Percentiles rank a stretch among this genome's conserved stretches.
Conservation (phyloP, 2,329 filamentous ascomycete genomes). For the Pyrenophora tritici-repentis region DNA sequence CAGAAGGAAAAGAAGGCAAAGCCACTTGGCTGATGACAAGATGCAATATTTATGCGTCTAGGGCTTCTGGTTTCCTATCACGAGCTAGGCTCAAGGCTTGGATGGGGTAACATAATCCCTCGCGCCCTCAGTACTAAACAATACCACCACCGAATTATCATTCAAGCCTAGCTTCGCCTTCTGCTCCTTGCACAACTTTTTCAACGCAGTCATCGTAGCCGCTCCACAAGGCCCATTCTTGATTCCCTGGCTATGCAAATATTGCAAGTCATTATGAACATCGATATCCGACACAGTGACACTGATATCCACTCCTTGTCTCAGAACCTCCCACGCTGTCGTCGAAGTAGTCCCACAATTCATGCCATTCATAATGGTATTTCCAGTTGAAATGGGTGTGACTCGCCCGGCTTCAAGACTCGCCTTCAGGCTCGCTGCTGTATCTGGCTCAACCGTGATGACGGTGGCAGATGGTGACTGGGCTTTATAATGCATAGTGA, state of each 20-base stretch:
- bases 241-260: conserved; percentile 57
- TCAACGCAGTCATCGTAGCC: conserved; percentile 62
- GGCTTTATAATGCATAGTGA: conserved; percentile 67
- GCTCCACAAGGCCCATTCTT: conserved; percentile 67
- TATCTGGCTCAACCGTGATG: conserved; percentile 72
- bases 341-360: conserved; percentile 72
- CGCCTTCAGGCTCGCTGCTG: conserved; percentile 61
- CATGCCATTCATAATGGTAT: conserved; percentile 76
- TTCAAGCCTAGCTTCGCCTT: conserved; percentile 46
- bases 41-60: neutral
- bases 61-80: neutral
- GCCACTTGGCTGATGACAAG: conserved; percentile 13
- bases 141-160: conserved; percentile 62
- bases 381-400: conserved; percentile 58
- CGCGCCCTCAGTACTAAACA: conserved; percentile 70
- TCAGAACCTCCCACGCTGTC: conserved; percentile 67
- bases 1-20: conserved; percentile 48
- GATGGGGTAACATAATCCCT: conserved; percentile 27
- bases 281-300: conserved; percentile 66
- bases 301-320: conserved; percentile 63
- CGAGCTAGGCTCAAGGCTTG: conserved; percentile 12
- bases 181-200: conserved; percentile 50
- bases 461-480: conserved; percentile 48
- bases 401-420: conserved; percentile 58
- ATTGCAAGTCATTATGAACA: conserved; percentile 62